Conservation (phyloP, 2,329 filamentous ascomycete genomes). For the Leptographium lundbergii region DNA sequence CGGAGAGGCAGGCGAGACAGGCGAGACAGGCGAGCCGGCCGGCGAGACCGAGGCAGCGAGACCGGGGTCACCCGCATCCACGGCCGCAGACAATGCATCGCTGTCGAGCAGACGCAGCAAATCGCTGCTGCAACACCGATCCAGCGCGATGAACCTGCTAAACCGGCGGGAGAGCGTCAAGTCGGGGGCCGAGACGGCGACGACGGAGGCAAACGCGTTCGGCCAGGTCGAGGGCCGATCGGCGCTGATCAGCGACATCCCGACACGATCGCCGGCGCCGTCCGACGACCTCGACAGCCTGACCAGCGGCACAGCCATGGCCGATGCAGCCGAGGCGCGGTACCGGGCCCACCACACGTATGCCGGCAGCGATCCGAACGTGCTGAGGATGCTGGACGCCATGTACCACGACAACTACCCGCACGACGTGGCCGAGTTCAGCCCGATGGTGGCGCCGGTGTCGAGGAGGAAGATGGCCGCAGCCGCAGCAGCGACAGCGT, state of each 20-base stretch:
- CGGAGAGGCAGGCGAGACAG: conserved; percentile 14
- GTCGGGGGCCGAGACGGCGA: conserved; percentile 45
- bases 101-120: conserved; percentile 2
- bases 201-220: conserved; percentile 46
- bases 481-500: conserved; percentile 28
- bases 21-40: too few relatives aligned
- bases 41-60: too few relatives aligned
- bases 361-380: conserved; percentile 60
- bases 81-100: conserved; percentile 7
- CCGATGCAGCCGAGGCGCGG: conserved; percentile 22
- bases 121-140: conserved; percentile 36
- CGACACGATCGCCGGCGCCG: conserved; percentile 10
- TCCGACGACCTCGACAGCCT: conserved; percentile 13
- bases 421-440: conserved; percentile 56
- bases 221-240: conserved; percentile 48
- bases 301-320: conserved; percentile 10
- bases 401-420: conserved; percentile 68
- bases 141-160: conserved; percentile 46
- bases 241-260: conserved; percentile 18
- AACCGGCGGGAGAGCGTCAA: conserved; percentile 47
- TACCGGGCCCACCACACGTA: conserved; percentile 68
- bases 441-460: conserved; percentile 64
- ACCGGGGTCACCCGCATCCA: conserved; percentile 14
- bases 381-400: conserved; percentile 63
- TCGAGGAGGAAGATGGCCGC: conserved; percentile 39